Evolutionary conservation across 2,329 filamentous ascomycete species (phyloP).

Genomic region (Fusarium goolgardi): DNA sequence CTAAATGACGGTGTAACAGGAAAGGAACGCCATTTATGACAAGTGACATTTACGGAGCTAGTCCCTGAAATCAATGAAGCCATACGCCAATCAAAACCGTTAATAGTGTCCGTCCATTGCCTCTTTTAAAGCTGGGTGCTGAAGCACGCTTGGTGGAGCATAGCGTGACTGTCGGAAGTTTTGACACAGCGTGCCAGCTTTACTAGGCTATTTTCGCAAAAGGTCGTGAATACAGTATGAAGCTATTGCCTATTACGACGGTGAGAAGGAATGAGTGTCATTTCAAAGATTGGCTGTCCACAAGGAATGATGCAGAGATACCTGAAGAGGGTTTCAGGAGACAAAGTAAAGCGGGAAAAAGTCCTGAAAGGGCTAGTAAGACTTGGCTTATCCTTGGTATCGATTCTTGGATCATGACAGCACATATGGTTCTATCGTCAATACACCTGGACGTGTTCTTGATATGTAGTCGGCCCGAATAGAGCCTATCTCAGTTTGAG

Average conservation of each 20-base stretch:
- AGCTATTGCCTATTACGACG: too few relatives aligned
- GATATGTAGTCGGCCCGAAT: background rate
- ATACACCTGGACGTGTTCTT: background rate
- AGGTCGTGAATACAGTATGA: background rate
- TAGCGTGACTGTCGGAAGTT: background rate
- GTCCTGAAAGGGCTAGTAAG: background rate
- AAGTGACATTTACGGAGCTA: background rate
- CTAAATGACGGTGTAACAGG: background rate
- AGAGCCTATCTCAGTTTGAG: background rate
- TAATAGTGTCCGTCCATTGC: too few relatives aligned
- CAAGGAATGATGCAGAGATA: background rate
- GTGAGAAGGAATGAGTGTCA: background rate
- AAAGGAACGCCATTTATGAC: background rate
- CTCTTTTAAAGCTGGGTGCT: background rate
- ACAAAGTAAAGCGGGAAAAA: background rate
- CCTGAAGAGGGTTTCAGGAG: background rate
- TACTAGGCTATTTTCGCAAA: background rate
- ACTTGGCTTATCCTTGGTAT: background rate
- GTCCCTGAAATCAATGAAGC: background rate
- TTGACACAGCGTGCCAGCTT: background rate
- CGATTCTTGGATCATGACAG: background rate
- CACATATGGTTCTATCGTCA: background rate
- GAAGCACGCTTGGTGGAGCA: background rate
- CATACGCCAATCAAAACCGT: background rate
- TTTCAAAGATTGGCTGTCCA: background rate